Base-by-base conservation (phyloP, 306 rosid species). In the Quillaja saponaria region DNA sequence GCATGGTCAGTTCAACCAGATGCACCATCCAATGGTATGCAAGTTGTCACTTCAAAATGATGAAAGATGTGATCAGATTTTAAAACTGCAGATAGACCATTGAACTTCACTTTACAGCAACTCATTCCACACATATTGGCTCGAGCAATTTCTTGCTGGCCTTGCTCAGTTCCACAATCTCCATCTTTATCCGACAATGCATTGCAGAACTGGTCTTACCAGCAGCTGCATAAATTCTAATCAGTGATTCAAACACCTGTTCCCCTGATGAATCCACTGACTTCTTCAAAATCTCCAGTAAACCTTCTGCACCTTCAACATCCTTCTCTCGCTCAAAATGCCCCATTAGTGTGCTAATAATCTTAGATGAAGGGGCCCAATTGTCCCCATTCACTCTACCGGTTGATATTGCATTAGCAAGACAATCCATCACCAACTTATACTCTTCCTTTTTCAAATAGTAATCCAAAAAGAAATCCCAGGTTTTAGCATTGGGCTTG, bases 221-320 rank as follows among this genome's bases (percentile, higher is more conserved):
- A 11, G 99, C 85, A 47, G 86, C 84, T 6, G 82, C 77, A 2
- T 92, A 86, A 40, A 90, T 86, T 83, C 94, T 88, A 61, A 88
- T 84, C 64, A 92, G 64, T 58, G 89, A 76, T 61, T 92, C 95
- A 71, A 92, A 83, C 58, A 86, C 90, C 54, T 83, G 83, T 1
- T 56, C 54, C 37, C 79, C 84, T 16, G 73, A 37, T 6, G 75
- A 76, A 66, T 84, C 87, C 68, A 49, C 58, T 5, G 81, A 69
- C 81, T 76, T 82, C 82, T 86, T 86, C 81, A 86, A 58, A 60
- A 64, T 81, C 70, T 80, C 95, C 15, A 89, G 38, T 77, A 86
- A 83, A 49, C 75, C 76, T 77, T 92, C 98, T 7, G 94, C 90
- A 4, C 94, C 90, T 42, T 88, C 90, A 14, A 92, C 99, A 65